Evolutionary conservation across 768 basidiomycete species (phyloP), one percentile per base, ranked within the genome.

Genomic region (Obba rivulosa): DNA sequence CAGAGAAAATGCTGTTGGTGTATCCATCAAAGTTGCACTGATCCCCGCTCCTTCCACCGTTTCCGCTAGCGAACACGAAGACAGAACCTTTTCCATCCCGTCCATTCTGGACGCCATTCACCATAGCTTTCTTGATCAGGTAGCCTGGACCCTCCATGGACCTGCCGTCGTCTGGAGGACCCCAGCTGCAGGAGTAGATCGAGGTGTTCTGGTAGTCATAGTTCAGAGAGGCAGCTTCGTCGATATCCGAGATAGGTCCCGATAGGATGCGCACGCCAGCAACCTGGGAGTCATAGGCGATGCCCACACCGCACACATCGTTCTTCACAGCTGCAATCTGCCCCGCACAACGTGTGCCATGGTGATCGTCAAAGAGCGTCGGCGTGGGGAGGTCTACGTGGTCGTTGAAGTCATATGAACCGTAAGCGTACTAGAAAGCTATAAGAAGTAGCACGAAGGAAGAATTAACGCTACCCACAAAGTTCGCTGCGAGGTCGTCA

Each of bases 11-110:
- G 59, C 87, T 91, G 63, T 99, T 99, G 11, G 96, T 99, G 65
- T 99, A 99, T 7, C 96, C 96, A 57, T 98, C 95, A 61, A 99
- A 98, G 65, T 99, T 99, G 73, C 96, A 99, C 65, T 98, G 95
- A 62, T 99, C 96, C 16, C 87, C 91, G 46, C 78, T 76, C 8
- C 77, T 78, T 24, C 92, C 96, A 8, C 96, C 96, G 62, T 99
- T 99, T 0, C 96, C 96, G 46, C 91, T 93, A 3, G 96, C 96
- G 61, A 98, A 99, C 22, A 99, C 96, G 56, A 88, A 98, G 52
- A 99, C 75, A 25, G 88, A 92, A 1, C 96, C 96, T 61, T 89
- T 92, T 20, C 93, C 92, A 22, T 69, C 76, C 39, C 96, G 81
- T 2, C 96, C 96, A 28, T 88, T 85, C 65, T 88, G 85, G 34